Base-by-base conservation (phyloP, 139 green algal species). In the Eudorina sp. region DNA sequence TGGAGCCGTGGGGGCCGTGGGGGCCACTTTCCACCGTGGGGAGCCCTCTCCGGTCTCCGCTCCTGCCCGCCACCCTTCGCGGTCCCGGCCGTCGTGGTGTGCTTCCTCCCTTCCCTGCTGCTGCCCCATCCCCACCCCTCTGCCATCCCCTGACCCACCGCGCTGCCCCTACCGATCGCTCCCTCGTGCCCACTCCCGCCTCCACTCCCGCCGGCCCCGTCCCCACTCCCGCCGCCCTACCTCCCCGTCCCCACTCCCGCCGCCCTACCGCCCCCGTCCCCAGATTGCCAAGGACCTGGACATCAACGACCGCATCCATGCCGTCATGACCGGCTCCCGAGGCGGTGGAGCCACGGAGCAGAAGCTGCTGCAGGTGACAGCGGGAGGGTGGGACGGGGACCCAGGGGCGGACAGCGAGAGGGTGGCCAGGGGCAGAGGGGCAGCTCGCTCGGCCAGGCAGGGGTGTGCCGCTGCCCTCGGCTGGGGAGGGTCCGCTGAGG, bases 281-380 rank as follows among this genome's bases (percentile, higher is more conserved):
- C 80, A 86, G 80, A 73, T 86, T n/a, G 80, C 80, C n/a, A 60
- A 62, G 60, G 80, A 86, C n/a, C 41, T 86, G 80, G 80, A 86
- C 80, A 76, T 86, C 60, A 86, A 77, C 58, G 80, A 86, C 60
- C 80, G 80, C 60, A 86, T 86, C 58, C 80, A 86, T 41, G 14
- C 29, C 60, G 19, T 86, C 31, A 76, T 86, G 60, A 46, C 41
- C 11, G 80, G 34, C 29, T 40, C 80, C 14, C 58, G 80, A 34
- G 80, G 80, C 4, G 80, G 80, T 19, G 80, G 80, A 25, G 60
- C 13, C 25, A 53, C 80, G 19, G 80, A 86, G 80, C 29, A 76
- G 41, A 76, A 76, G 80, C 80, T 86, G 80, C 62, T 86, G 80
- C 80, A 86, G 80, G 80, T 84, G n/a, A n/a, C n/a, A n/a, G n/a